Base-by-base conservation (phyloP, 2,329 filamentous ascomycete genomes). In the Cladophialophora chaetospira region DNA sequence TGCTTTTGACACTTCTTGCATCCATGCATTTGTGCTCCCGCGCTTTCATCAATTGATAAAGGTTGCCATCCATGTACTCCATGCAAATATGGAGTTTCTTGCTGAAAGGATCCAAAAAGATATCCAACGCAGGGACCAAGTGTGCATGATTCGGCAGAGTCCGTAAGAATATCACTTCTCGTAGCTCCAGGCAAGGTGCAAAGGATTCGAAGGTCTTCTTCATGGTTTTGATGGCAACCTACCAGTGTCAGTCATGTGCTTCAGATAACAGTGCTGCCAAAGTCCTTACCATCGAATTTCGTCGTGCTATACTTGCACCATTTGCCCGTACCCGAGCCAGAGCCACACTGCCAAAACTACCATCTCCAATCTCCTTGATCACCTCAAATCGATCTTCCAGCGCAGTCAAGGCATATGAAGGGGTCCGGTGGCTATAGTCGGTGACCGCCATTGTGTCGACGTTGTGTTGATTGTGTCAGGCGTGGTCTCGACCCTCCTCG, bases 211-310 rank as follows among this genome's bases (percentile, higher is more conserved):
- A 99, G 0, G 88, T 92, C 83, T 99, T 99, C 82, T 99, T 99
- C 94, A 99, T 99, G 4, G 94, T 97, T 77, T 99, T 99, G 77
- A 99, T 97, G 40, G 94, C 94, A 68, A 99, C 89, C 94, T 97
- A 43, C 17, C 17, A 33, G 8, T 23, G 31, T 67, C 67, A 64
- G 55, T 55, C 49, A 60, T 33, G 36, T 42, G 28, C 11, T 29
- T 25, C 13, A 11, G 33, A 25, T 31, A 11, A 47, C 9, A 3
- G 25, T 29, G 1, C 2, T 23, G n/a, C 35, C 1, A 29, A 25
- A 25, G 29, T 6, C 3, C 63, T 79, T 86, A 97, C 93, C 80
- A 97, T 84, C 56, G 92, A 96, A 66, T 93, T 93, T 72, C 92
- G 84, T 66, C 91, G 88, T 68, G 93, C 93, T 63, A 96, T 84